phyloP scores from a whole-genome alignment of 306 rosid genomes.

The Gillenia trifoliata region DNA sequence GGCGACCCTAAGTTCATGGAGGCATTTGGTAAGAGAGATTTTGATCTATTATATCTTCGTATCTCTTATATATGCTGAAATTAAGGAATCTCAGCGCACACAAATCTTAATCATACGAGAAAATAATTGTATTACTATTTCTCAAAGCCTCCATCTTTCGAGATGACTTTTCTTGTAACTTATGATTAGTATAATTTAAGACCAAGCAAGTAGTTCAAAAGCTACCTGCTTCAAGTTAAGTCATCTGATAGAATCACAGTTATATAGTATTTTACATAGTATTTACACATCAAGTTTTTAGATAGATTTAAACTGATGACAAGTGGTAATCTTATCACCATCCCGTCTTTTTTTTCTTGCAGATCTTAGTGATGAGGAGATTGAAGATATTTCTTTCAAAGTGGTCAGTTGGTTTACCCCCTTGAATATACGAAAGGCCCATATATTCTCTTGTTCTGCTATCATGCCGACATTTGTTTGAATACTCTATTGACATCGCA shows the following conservation, averaged over 20 bases:
- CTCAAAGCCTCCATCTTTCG: background rate
- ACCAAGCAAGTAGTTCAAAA: background rate
- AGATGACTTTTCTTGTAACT: background rate
- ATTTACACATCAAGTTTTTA: constrained; percentile 3
- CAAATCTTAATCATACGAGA: background rate
- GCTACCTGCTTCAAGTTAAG: background rate
- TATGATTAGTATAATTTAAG: background rate
- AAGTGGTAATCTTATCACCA: constrained; percentile 15
- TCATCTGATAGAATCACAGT: background rate
- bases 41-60: background rate
- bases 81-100: background rate
- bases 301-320: background rate
- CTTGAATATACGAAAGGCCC: background rate
- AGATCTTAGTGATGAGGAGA: constrained; percentile 88
- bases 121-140: background rate
- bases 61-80: constrained; percentile 1
- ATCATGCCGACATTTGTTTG: background rate
- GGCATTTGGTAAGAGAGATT: constrained; percentile 67
- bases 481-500: constrained; percentile 18
- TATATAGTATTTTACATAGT: background rate
- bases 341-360: constrained; percentile 35
- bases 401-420: constrained; percentile 53
- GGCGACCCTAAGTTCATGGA: constrained; percentile 78
- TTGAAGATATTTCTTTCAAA: constrained; percentile 83
- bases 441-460: constrained; percentile 8